phyloP scores from a whole-genome alignment of 192 early-diverging fungal species.

The Coemansia sp. region DNA sequence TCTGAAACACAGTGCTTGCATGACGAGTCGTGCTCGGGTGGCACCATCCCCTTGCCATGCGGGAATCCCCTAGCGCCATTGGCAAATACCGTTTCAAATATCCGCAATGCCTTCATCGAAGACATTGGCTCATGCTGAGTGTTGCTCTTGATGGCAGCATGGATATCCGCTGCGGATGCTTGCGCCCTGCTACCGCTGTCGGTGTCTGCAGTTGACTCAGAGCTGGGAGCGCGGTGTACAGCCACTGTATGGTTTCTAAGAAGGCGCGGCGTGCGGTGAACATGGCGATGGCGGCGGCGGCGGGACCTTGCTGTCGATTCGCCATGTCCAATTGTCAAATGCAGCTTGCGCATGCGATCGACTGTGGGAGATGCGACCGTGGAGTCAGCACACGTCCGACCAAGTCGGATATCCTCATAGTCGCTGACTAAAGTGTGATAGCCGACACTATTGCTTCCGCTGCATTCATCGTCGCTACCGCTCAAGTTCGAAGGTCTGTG shows the following conservation, averaged over 20 bases:
- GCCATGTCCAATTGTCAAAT: constrained; percentile 1
- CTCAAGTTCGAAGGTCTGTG: constrained; percentile 6
- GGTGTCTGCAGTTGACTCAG: constrained; percentile 2
- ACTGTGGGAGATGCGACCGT: not conserved
- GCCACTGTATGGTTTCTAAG: not conserved
- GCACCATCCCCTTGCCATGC: constrained; percentile 4
- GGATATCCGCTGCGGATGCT: constrained; percentile 6
- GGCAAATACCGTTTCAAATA: constrained; percentile 37
- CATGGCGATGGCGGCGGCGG: constrained; percentile 5
- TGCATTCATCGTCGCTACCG: constrained; percentile 14
- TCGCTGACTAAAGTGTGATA: no score
- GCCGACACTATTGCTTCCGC: constrained; percentile 3
- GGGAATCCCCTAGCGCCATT: constrained; percentile 2
- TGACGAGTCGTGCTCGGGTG: constrained; percentile 24
- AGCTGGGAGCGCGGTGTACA: constrained; percentile 1
- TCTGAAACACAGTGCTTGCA: constrained; percentile 49
- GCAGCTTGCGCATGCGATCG: not conserved
- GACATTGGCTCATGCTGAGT: constrained; percentile 50
- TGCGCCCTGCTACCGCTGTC: constrained; percentile 3
- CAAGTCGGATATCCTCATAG: no score
- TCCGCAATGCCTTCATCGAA: constrained; percentile 30
- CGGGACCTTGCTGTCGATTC: constrained; percentile 2
- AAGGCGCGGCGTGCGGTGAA: not conserved
- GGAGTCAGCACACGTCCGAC: not conserved
- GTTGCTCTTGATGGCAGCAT: constrained; percentile 32